phyloP scores from a whole-genome alignment of 1,139 yeast species.

The Debaryomyces coudertii region DNA sequence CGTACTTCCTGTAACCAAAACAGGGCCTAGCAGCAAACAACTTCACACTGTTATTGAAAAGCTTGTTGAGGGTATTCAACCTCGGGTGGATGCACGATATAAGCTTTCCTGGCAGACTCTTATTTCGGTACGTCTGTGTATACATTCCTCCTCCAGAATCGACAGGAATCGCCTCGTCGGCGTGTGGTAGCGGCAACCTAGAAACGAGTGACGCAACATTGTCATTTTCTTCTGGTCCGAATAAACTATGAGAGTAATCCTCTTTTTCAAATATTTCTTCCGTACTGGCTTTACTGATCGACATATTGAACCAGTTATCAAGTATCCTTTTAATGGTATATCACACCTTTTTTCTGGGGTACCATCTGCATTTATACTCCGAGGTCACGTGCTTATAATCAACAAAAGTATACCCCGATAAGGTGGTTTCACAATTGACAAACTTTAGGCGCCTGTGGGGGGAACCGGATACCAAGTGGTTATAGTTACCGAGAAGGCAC shows the following conservation, averaged over 20 bases:
- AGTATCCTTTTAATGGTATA: constrained; percentile 29
- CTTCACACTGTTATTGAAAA: constrained; percentile 27
- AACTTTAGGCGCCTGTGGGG: not conserved
- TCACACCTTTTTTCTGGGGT: constrained; percentile 15
- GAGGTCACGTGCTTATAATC: not conserved
- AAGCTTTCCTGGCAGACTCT: constrained; percentile 6
- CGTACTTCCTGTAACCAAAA: constrained; percentile 34
- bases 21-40: constrained; percentile 29
- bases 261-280: not conserved
- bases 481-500: not conserved
- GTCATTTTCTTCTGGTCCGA: constrained; percentile 6
- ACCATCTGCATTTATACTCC: not conserved
- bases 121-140: constrained; percentile 2
- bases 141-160: not conserved
- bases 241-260: constrained; percentile 3
- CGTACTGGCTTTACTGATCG: not conserved
- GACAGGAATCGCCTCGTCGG: constrained; percentile 3
- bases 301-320: not conserved
- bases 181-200: constrained; percentile 1
- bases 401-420: not conserved
- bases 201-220: constrained; percentile 2
- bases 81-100: constrained; percentile 16
- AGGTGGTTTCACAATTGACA: not conserved
- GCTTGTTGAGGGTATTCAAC: constrained; percentile 32
- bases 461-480: not conserved